Evolutionary conservation across 768 basidiomycete species (phyloP), one percentile per base, ranked within the genome.

Genomic region (Trametes maxima): DNA sequence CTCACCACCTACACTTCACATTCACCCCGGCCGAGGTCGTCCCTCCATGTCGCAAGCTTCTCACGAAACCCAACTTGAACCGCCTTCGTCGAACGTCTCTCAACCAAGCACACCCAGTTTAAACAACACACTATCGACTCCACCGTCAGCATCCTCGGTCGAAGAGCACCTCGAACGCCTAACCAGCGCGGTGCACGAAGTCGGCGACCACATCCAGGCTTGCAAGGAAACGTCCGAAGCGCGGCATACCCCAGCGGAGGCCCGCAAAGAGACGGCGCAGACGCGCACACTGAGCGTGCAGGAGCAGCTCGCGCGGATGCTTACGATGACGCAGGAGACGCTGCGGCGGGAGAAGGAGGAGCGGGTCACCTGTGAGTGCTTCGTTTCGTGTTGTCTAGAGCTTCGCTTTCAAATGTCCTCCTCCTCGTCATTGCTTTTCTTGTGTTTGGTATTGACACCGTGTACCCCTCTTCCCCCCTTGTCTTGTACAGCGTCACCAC

Each of bases 151-250:
- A 39, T 21, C 54, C 36, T 55, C 61, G 3, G 39, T 62, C 36
- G 44, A 45, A 45, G 61, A 53, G 33, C 55, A 62, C 35, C 47
- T 62, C 61, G 49, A 52, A 22, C 61, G 50, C 21, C 55, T 62
- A 16, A 62, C 61, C 2, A 21, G 22, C 21, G 50, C 49, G 5
- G 56, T 62, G 21, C 61, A 62, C 3, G 43, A 57, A 17, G 39
- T 42, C 50, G 55, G 49, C 4, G 40, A 57, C 50, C 42, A 24
- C 43, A 19, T 62, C 36, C 28, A 57, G 35, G 39, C n/a, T 6
- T 57, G 55, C 50, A 51, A 22, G 36, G 28, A 13, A 36, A 22
- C 35, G 49, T 47, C 43, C 55, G 61, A 43, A 17, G 61, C 21
- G 19, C 61, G 61, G 22, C 39, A 44, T 50, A 49, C 43, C 3